These are phyloP conservation scores for Colletotrichum sp. DNA, from an alignment of 2,329 filamentous ascomycete genomes.

Conservation along the genomic window DNA sequence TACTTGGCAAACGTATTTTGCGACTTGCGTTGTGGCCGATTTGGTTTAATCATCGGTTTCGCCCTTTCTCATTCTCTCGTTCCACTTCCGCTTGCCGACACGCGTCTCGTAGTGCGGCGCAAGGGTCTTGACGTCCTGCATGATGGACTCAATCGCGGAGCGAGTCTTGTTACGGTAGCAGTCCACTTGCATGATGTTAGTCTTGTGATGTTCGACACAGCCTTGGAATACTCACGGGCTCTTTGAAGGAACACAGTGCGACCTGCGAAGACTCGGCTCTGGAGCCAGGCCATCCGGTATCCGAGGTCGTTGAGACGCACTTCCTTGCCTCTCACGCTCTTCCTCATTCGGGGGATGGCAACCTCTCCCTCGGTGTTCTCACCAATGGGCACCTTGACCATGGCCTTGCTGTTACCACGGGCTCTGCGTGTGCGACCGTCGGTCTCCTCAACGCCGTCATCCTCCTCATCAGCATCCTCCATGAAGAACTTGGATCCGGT, in stretches of 20 bases:
- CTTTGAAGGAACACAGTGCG: slow-evolving; percentile 88
- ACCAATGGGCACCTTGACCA: slow-evolving; percentile 67
- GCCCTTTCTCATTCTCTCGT: slow-evolving; percentile 55
- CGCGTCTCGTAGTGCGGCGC: slow-evolving; percentile 90
- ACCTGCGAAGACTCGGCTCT: slow-evolving; percentile 89
- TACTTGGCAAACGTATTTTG: background rate
- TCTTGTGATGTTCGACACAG: background rate
- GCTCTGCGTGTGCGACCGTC: slow-evolving; percentile 49
- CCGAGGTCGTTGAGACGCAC: slow-evolving; percentile 92
- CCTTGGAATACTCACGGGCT: slow-evolving; percentile 72
- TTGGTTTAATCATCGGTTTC: slow-evolving; percentile 29
- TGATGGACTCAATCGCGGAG: slow-evolving; percentile 76
- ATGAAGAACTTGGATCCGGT: slow-evolving; percentile 78
- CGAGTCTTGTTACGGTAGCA: slow-evolving; percentile 93
- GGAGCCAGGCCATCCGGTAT: slow-evolving; percentile 95
- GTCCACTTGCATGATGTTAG: slow-evolving; percentile 68
- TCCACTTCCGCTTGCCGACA: slow-evolving; percentile 80
- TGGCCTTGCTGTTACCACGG: slow-evolving; percentile 39
- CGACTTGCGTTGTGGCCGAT: background rate
- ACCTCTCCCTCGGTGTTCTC: slow-evolving; percentile 78
- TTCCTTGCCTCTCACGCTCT: slow-evolving; percentile 76
- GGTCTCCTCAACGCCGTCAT: slow-evolving; percentile 58
- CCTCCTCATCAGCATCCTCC: slow-evolving; percentile 66
- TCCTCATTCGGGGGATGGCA: slow-evolving; percentile 76
- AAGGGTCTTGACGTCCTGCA: slow-evolving; percentile 75